Percentiles rank a stretch among this genome's conserved stretches.
Conservation (phyloP, 2,329 filamentous ascomycete genomes). For the Bisporella sp. region DNA sequence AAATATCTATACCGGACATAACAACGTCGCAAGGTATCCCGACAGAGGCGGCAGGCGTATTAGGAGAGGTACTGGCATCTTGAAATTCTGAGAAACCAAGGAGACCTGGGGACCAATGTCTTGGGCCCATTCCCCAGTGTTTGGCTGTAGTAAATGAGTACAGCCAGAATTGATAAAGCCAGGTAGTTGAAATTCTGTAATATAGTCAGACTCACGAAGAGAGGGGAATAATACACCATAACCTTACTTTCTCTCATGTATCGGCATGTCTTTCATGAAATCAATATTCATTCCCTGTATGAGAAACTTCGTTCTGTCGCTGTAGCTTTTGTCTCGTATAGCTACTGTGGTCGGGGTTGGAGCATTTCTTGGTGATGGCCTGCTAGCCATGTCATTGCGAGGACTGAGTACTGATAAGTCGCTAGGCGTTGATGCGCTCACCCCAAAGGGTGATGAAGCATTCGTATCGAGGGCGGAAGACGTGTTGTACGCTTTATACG, state of each 20-base stretch:
- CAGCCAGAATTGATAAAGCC: slow-evolving; percentile 30
- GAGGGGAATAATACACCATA: background rate
- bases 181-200: slow-evolving; percentile 17
- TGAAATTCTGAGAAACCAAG: background rate
- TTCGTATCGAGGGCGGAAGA: background rate
- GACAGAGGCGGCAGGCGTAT: too few relatives aligned
- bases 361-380: slow-evolving; percentile 15
- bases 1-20: too few relatives aligned
- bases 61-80: background rate
- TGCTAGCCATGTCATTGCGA: slow-evolving; percentile 10
- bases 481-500: slow-evolving; percentile 1
- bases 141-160: slow-evolving; percentile 26
- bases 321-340: slow-evolving; percentile 9
- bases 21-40: too few relatives aligned
- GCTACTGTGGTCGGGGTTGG: slow-evolving; percentile 4
- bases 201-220: background rate
- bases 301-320: slow-evolving; percentile 23
- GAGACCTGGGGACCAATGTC: slow-evolving; percentile 16
- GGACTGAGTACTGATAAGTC: slow-evolving; percentile 12
- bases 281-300: slow-evolving; percentile 21
- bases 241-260: slow-evolving; percentile 20
- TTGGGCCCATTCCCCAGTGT: slow-evolving; percentile 22
- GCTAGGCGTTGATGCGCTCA: slow-evolving; percentile 10
- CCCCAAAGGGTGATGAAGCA: slow-evolving; percentile 1
- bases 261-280: slow-evolving; percentile 20